Evolutionary conservation across 1,139 yeast species (phyloP), one percentile per base, ranked within the genome.

Genomic region (Candida tetrigidarum): DNA sequence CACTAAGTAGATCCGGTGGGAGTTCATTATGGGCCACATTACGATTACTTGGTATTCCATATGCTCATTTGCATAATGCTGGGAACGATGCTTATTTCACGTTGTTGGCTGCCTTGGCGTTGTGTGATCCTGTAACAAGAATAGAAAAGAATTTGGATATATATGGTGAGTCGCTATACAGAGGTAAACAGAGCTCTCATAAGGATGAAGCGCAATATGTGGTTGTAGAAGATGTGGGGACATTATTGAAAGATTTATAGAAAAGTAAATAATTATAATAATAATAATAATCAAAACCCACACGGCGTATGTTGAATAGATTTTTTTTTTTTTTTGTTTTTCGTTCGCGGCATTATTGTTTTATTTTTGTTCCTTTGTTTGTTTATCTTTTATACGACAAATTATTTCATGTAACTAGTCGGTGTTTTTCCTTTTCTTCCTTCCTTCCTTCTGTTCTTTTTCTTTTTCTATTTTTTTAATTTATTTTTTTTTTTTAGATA

Each of bases 51-150:
- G 70, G 71, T 20, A 74, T 89, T 7, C 91, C 93, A 0, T 83
- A 83, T 59, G 78, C 86, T 0, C 77, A 72, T 50, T 67, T 87
- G 39, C 96, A 88, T 60, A 89, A 89, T 61, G 96, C 92, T 1
- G 93, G 86, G 6, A 89, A 89, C 57, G 96, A 89, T 60, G 84
- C 96, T 1, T 84, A 84, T 57, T 86, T 78, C 55, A 87, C 96
- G 0, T 62, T 88, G 44, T 49, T 80, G 19, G 71, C 83, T 16
- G 78, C 81, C 12, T 55, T 85, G 58, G 70, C 76, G 32, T 62
- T 83, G 48, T 70, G 83, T 42, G 90, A 85, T 58, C 86, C 87
- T 0, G 46, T 48, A 2, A 50, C 54, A 0, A 49, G 70, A 40
- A 44, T 29, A 8, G 27, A 42, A 5, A 50, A 50, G 26, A 37